A percentile compares a stretch with the other conserved stretches of the same genome.
phyloP scores from a whole-genome alignment of 2,329 filamentous ascomycete species.

The Diaporthe citrichinensis region DNA sequence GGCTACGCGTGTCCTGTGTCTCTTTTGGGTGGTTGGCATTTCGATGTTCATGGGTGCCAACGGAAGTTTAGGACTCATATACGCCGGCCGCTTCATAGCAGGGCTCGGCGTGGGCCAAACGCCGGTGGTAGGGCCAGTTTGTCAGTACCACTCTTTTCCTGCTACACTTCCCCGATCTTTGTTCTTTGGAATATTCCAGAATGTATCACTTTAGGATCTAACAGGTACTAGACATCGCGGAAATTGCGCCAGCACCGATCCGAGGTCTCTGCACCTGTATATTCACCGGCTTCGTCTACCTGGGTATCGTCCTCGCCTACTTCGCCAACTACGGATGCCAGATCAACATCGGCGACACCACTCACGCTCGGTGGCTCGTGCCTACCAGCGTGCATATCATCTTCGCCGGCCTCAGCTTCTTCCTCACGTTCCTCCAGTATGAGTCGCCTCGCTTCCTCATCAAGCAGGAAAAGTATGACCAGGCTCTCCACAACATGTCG shows the following conservation, averaged over 20 bases:
- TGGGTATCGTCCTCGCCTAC: constrained; percentile 84
- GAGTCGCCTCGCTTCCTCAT: constrained; percentile 81
- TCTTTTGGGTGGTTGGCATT: constrained; percentile 71
- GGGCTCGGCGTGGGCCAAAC: constrained; percentile 77
- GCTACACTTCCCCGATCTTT: too few relatives aligned
- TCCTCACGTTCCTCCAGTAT: constrained; percentile 76
- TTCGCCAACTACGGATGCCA: constrained; percentile 78
- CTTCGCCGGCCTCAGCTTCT: constrained; percentile 79
- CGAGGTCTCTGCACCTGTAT: constrained; percentile 81
- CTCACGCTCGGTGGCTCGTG: constrained; percentile 67
- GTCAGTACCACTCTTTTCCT: too few relatives aligned
- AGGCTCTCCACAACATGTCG: constrained; percentile 69
- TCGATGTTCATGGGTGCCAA: constrained; percentile 69
- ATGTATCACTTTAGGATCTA: too few relatives aligned
- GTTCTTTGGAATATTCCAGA: too few relatives aligned
- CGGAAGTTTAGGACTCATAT: constrained; percentile 70
- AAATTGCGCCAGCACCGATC: constrained; percentile 77
- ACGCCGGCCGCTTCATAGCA: constrained; percentile 75
- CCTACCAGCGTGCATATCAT: constrained; percentile 84
- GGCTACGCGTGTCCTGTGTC: constrained; percentile 71
- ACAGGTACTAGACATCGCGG: constrained; percentile 72
- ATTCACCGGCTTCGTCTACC: constrained; percentile 80
- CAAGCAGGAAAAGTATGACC: constrained; percentile 72
- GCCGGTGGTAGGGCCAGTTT: constrained; percentile 67
- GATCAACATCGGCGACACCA: constrained; percentile 62